phyloP scores from a whole-genome alignment of 1,284 basidiomycete species.

The Cutaneotrichosporon sp. region DNA sequence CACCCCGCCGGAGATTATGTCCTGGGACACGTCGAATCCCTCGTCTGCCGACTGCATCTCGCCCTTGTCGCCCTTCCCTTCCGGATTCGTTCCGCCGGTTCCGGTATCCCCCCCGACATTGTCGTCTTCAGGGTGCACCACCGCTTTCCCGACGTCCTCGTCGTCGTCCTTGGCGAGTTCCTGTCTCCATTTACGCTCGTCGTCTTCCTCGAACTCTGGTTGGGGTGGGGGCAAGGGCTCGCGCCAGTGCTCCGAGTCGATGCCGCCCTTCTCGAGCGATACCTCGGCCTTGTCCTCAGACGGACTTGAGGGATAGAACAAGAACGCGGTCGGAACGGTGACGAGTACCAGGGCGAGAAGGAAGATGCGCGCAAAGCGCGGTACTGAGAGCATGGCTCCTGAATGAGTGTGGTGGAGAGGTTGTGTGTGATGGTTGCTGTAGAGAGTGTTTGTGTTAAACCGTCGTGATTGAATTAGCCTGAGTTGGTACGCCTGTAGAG shows the following conservation, averaged over 20 bases:
- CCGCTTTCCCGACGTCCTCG: too few relatives aligned
- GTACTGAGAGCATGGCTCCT: slow-evolving; percentile 20
- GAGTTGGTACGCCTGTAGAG: too few relatives aligned
- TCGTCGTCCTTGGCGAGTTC: too few relatives aligned
- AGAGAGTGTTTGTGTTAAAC: too few relatives aligned
- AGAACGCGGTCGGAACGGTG: slow-evolving; percentile 33
- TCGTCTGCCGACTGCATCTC: not conserved
- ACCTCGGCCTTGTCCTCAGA: slow-evolving; percentile 4
- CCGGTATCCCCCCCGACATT: not conserved
- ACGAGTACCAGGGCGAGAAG: slow-evolving; percentile 35
- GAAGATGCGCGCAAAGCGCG: slow-evolving; percentile 35
- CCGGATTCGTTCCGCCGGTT: too few relatives aligned
- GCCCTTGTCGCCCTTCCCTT: too few relatives aligned
- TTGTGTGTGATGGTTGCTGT: not conserved
- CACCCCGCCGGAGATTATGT: slow-evolving; percentile 58
- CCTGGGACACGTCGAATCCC: not conserved
- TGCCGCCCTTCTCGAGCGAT: slow-evolving; percentile 35
- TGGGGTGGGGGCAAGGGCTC: slow-evolving; percentile 15
- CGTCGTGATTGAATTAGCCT: too few relatives aligned
- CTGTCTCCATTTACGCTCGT: slow-evolving; percentile 1
- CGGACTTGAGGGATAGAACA: slow-evolving; percentile 30
- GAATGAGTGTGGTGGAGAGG: not conserved
- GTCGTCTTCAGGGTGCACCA: too few relatives aligned
- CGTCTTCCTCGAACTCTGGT: slow-evolving; percentile 3
- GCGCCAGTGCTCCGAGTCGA: slow-evolving; percentile 37